These are phyloP conservation scores for Phoma sp. DNA, from an alignment of 2,329 filamentous ascomycete species.

Conservation along the genomic window DNA sequence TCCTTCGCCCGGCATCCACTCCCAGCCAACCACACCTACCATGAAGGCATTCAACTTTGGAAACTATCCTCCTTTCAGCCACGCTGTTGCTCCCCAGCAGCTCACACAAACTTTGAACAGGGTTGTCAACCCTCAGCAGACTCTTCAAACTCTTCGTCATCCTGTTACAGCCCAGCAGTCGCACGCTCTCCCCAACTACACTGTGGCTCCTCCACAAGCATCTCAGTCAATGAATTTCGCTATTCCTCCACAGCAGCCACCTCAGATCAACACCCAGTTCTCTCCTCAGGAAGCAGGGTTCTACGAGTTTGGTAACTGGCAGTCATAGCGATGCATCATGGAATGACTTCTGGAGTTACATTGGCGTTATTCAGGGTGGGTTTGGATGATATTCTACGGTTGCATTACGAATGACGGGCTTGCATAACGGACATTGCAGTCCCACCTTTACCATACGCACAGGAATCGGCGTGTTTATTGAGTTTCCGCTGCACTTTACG, in stretches of 20 bases:
- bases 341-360: constrained; percentile 8
- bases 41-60: constrained; percentile 22
- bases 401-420: constrained; percentile 12
- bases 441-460: constrained; percentile 6
- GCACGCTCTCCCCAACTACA: constrained; percentile 12
- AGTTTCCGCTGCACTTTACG: constrained; percentile 3
- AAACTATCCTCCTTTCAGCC: constrained; percentile 13
- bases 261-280: constrained; percentile 14
- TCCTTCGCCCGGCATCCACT: constrained; percentile 26
- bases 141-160: constrained; percentile 16
- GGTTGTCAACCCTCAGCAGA: constrained; percentile 16
- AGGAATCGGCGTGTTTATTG: constrained; percentile 4
- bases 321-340: constrained; percentile 5
- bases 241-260: constrained; percentile 10
- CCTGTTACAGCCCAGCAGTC: constrained; percentile 16
- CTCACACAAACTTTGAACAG: constrained; percentile 18
- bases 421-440: constrained; percentile 14
- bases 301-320: constrained; percentile 13
- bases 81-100: constrained; percentile 18
- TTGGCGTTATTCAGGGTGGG: constrained; percentile 6
- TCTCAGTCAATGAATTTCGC: constrained; percentile 13
- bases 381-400: not conserved
- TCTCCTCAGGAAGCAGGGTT: constrained; percentile 13
- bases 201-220: constrained; percentile 11
- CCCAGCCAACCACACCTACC: constrained; percentile 38